A percentile compares a stretch with the other conserved stretches of the same genome.
phyloP scores from a whole-genome alignment of 2,329 filamentous ascomycete genomes.

The Venturiaceae sp. region DNA sequence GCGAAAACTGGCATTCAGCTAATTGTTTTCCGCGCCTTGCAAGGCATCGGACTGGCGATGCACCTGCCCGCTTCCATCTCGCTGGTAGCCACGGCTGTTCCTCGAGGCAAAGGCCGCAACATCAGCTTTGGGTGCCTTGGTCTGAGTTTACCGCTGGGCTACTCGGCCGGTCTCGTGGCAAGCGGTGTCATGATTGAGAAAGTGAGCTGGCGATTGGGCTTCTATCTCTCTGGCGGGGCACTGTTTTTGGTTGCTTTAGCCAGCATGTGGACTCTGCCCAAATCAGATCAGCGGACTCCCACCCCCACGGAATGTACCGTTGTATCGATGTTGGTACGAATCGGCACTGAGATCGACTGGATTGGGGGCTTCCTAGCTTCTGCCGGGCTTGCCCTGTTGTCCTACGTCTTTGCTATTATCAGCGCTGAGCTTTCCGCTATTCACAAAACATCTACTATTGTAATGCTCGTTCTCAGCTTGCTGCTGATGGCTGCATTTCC shows the following conservation, averaged over 20 bases:
- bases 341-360: slow-evolving; percentile 51
- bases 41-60: slow-evolving; percentile 36
- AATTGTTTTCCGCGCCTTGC: slow-evolving; percentile 36
- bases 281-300: too few relatives aligned
- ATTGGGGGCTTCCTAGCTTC: slow-evolving; percentile 38
- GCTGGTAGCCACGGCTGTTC: slow-evolving; percentile 38
- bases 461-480: slow-evolving; percentile 34
- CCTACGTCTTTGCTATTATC: slow-evolving; percentile 42
- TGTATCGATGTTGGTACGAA: too few relatives aligned
- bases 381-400: slow-evolving; percentile 38
- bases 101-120: slow-evolving; percentile 37
- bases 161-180: slow-evolving; percentile 40
- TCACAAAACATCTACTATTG: slow-evolving; percentile 32
- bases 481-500: slow-evolving; percentile 39
- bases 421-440: slow-evolving; percentile 33
- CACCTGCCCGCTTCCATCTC: slow-evolving; percentile 40
- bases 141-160: slow-evolving; percentile 41
- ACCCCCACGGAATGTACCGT: too few relatives aligned
- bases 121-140: slow-evolving; percentile 43
- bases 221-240: slow-evolving; percentile 36
- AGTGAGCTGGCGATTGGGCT: slow-evolving; percentile 43
- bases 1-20: slow-evolving; percentile 27
- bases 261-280: slow-evolving; percentile 28
- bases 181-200: slow-evolving; percentile 39
- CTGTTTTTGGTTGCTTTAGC: slow-evolving; percentile 29